Base-by-base conservation (phyloP, 2,329 filamentous ascomycete species). In the Pochonia chlamydosporia region DNA sequence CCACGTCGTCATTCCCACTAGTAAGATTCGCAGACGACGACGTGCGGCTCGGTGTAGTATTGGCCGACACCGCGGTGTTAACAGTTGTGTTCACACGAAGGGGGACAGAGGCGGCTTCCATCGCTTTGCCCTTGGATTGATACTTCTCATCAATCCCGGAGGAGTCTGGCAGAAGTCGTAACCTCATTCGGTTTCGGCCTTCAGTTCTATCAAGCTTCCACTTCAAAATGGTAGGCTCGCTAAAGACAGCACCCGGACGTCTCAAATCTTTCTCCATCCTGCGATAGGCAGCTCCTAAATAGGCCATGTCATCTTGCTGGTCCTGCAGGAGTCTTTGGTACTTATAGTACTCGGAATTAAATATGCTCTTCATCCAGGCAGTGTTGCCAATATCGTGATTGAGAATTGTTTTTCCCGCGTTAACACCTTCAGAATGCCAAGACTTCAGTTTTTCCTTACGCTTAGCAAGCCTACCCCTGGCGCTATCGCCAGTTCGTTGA, bases 151-250 rank as follows among this genome's bases (percentile, higher is more conserved):
- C 77, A 21, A 82, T 76, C 1, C 76, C 73, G 0, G 79, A 78
- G 48, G 81, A 80, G 61, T 96, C 91, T 1, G 91, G 87, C 1
- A 96, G 75, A 43, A 96, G 79, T 24, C 93, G 82, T 57, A 96
- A 75, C 14, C 95, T 83, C 89, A 97, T 97, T 16, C 95, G 84
- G 63, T 96, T 96, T 10, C 91, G 84, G 10, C 93, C 92, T 69
- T 99, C 93, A 0, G 93, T 97, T 58, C 95, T 85, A 61, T 99
- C 93, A 13, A 99, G 78, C 58, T 92, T 90, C 92, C 92, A 99
- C 63, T 87, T 95, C 1, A 74, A 73, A 2, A 78, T 64, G 3
- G 74, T 71, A 0, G 77, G 71, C 31, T 85, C 79, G 44, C 85
- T 82, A 50, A 96, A 86, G 1, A 97, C 76, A 2, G 87, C 91